Evolutionary conservation across 1,284 basidiomycete genomes (phyloP).

Genomic region (Paramarasmius palmivorus): DNA sequence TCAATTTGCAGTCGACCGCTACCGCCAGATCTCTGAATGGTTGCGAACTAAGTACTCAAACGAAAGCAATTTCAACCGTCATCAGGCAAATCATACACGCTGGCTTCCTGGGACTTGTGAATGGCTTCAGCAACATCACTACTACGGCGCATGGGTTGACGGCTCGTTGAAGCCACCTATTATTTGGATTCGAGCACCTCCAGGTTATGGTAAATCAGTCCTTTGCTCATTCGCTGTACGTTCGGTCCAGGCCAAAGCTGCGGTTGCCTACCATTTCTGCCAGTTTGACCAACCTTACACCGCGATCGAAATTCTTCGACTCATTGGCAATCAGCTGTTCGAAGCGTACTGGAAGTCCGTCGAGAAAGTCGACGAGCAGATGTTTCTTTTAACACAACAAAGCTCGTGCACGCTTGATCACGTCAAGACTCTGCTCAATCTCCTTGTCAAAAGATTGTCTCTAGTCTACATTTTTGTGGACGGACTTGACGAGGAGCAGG

Average conservation of each 20-base stretch:
- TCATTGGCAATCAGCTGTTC: conserved; percentile 23
- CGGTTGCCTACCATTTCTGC: conserved; percentile 19
- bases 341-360: conserved; percentile 13
- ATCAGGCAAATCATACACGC: neutral
- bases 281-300: conserved; percentile 15
- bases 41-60: conserved; percentile 11
- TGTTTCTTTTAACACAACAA: conserved; percentile 14
- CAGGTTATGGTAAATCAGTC: conserved; percentile 19
- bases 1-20: conserved; percentile 9
- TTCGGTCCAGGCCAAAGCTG: conserved; percentile 6
- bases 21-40: conserved; percentile 9
- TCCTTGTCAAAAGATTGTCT: conserved; percentile 13
- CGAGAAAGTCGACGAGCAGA: conserved; percentile 14
- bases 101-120: conserved; percentile 3
- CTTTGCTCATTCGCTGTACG: conserved; percentile 16
- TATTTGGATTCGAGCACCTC: conserved; percentile 17
- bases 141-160: conserved; percentile 1
- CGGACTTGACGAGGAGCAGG: conserved; percentile 24
- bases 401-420: conserved; percentile 13
- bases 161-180: conserved; percentile 6
- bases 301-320: conserved; percentile 15
- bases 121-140: conserved; percentile 2
- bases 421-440: conserved; percentile 14
- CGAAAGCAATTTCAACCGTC: conserved; percentile 8
- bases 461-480: conserved; percentile 21